These are phyloP conservation scores for Teratosphaeriaceae sp. DNA, from an alignment of 2,329 filamentous ascomycete species.

Conservation along the genomic window DNA sequence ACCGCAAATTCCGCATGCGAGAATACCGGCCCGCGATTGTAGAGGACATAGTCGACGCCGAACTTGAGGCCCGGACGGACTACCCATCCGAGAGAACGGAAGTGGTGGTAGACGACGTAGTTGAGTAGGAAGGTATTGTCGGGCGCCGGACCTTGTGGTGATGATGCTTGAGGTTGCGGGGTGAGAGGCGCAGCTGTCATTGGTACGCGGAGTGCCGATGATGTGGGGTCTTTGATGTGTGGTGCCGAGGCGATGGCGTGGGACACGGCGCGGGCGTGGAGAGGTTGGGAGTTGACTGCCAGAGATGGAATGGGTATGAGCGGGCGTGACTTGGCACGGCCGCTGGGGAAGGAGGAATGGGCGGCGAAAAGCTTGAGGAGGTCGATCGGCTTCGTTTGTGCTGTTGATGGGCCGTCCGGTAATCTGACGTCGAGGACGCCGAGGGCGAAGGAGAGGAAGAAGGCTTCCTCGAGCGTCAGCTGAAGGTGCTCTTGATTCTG, in stretches of 20 bases:
- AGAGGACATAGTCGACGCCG: conserved; percentile 88
- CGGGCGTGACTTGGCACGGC: conserved; percentile 42
- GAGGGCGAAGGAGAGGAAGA: conserved; percentile 79
- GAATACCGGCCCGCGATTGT: conserved; percentile 88
- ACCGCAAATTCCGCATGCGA: conserved; percentile 91
- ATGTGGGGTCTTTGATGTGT: conserved; percentile 2
- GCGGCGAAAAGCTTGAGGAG: conserved; percentile 51
- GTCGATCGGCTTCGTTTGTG: conserved; percentile 37
- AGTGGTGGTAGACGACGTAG: conserved; percentile 92
- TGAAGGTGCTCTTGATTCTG: conserved; percentile 78
- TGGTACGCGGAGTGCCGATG: neutral
- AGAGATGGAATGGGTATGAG: neutral
- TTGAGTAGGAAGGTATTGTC: conserved; percentile 81
- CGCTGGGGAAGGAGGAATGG: conserved; percentile 34
- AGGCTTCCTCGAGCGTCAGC: conserved; percentile 80
- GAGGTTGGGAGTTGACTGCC: conserved; percentile 1
- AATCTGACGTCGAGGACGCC: conserved; percentile 59
- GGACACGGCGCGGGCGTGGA: conserved; percentile 6
- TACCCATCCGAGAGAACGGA: conserved; percentile 91
- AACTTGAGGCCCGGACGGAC: conserved; percentile 91
- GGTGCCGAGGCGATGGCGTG: neutral
- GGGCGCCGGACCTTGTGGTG: conserved; percentile 38
- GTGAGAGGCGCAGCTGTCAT: neutral
- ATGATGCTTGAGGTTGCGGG: conserved; percentile 27
- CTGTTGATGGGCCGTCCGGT: conserved; percentile 21